phyloP scores from a whole-genome alignment of 1,284 basidiomycete genomes.

The Rhizopogon parksii region DNA sequence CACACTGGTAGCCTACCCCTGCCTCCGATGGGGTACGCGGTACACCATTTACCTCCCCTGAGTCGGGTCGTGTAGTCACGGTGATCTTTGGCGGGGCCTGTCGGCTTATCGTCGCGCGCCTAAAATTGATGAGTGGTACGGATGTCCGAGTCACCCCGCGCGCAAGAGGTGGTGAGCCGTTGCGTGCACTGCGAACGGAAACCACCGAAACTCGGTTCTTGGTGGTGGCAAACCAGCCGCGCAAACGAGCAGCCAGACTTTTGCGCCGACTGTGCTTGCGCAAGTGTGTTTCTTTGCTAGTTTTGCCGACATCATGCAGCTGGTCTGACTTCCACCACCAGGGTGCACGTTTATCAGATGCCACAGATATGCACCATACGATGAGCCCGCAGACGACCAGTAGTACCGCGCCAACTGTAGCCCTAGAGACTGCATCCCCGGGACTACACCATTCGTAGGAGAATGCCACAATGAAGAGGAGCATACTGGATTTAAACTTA shows the following conservation, averaged over 20 bases:
- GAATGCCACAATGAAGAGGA: slow-evolving; percentile 13
- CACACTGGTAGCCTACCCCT: background rate
- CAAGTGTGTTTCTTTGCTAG: background rate
- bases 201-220: background rate
- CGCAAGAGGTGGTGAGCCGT: background rate
- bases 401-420: slow-evolving; percentile 8
- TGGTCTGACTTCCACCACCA: slow-evolving; percentile 13
- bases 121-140: slow-evolving; percentile 1
- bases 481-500: slow-evolving; percentile 6
- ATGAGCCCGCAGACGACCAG: slow-evolving; percentile 10
- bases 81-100: background rate
- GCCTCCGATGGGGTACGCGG: background rate
- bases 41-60: background rate
- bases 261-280: background rate
- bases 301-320: background rate
- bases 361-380: slow-evolving; percentile 12
- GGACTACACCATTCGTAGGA: slow-evolving; percentile 13
- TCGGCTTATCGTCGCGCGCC: slow-evolving; percentile 1
- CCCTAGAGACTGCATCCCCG: slow-evolving; percentile 7
- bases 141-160: background rate
- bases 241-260: background rate
- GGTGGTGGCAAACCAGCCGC: background rate
- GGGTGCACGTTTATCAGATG: slow-evolving; percentile 9
- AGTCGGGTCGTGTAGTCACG: background rate
- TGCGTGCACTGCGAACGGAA: background rate